These are phyloP conservation scores for Cladosporium oxysporum DNA, from an alignment of 2,329 filamentous ascomycete genomes.

Conservation along the genomic window DNA sequence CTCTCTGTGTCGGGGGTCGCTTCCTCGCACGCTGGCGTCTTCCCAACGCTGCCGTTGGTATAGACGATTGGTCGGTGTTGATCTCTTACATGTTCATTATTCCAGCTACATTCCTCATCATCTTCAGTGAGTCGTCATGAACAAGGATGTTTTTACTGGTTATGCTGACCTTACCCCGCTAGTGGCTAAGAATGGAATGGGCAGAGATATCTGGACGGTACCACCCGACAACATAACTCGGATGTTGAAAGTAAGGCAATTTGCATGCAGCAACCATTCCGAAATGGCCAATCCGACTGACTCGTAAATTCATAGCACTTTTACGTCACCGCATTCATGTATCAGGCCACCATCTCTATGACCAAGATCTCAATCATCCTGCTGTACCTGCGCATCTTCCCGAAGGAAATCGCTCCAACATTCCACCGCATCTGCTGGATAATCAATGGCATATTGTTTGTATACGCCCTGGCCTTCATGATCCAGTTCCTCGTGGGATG, in stretches of 20 bases:
- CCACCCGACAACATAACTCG: background rate
- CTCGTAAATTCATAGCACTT: background rate
- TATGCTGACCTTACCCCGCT: no score
- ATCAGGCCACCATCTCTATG: background rate
- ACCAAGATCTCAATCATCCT: constrained; percentile 6
- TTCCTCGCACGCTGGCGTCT: background rate
- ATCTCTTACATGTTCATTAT: no score
- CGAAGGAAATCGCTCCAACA: background rate
- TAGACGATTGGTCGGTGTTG: no score
- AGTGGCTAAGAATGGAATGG: no score
- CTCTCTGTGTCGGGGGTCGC: background rate
- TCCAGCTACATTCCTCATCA: no score
- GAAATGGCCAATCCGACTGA: background rate
- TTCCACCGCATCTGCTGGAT: background rate
- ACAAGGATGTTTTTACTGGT: no score
- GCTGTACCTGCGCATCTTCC: constrained; percentile 5
- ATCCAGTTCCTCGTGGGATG: background rate
- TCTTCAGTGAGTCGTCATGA: no score
- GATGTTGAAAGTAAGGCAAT: background rate
- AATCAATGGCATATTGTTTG: background rate
- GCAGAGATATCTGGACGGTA: no score
- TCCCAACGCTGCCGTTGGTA: background rate
- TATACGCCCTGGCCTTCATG: background rate
- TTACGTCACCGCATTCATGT: background rate
- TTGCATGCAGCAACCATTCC: background rate